Conservation (phyloP, 202 grass and related monocot genomes). For the Cymbopogon flexuosus region DNA sequence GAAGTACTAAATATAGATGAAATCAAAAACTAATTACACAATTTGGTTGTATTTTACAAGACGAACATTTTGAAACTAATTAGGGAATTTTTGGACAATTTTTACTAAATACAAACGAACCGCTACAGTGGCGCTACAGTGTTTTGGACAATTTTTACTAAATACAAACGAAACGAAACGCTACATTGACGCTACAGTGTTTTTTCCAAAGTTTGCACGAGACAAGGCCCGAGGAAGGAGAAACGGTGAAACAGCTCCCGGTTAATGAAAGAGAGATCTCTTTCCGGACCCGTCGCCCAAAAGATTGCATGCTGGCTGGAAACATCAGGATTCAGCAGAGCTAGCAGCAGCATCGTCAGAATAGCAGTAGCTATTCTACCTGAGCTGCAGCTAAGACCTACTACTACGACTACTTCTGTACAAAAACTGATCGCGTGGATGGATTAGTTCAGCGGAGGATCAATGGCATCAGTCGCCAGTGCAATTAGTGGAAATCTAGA, state of each 20-base stretch:
- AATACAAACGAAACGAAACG: too few relatives aligned
- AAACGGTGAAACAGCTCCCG: neutral
- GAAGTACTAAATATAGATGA: too few relatives aligned
- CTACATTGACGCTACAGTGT: too few relatives aligned
- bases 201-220: too few relatives aligned
- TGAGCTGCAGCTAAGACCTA: neutral
- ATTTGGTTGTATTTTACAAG: too few relatives aligned
- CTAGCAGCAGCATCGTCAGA: neutral
- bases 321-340: neutral
- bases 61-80: too few relatives aligned
- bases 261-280: constrained; percentile 1
- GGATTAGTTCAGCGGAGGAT: neutral
- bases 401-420: constrained; percentile 17
- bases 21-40: too few relatives aligned
- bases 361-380: too few relatives aligned
- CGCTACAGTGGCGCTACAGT: too few relatives aligned
- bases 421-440: constrained; percentile 23
- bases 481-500: constrained; percentile 25
- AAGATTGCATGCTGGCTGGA: neutral
- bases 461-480: neutral
- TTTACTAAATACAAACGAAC: too few relatives aligned
- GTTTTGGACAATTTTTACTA: too few relatives aligned
- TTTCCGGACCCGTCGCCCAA: constrained; percentile 32
- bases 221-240: neutral
- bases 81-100: too few relatives aligned